Evolutionary conservation across 352 stramenopile species (phyloP), one percentile per base, ranked within the genome.

Genomic region (Bremia lactucae): DNA sequence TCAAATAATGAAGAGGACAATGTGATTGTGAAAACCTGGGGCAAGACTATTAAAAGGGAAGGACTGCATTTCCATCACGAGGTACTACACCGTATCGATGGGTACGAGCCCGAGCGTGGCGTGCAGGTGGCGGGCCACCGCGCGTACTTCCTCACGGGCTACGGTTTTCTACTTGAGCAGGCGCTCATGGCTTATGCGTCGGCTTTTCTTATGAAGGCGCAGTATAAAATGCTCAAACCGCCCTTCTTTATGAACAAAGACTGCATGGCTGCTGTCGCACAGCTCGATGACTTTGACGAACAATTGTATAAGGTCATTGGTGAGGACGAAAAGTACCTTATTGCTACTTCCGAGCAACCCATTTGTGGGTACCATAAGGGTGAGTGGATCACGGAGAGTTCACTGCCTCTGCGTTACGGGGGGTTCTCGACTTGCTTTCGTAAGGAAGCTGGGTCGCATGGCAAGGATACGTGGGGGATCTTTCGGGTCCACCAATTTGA

Each of bases 181-280:
- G 96, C 96, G 29, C 77, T 99, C 25, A 98, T 99, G 72, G 96
- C 97, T 56, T 99, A 99, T 73, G 85, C 88, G 23, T 95, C 98
- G 69, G 62, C 95, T 40, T 99, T 99, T 67, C 75, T 99, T 41
- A 79, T 89, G 51, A 83, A 86, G 52, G 74, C 82, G 19, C 80
- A 95, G 40, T 99, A 99, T 74, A 97, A 97, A 54, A 90, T 98
- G 47, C 62, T 99, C 20, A 97, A 99, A 80, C 96, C 96, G 19
- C 96, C 96, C 35, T 99, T 96, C 72, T 98, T 99, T 55, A 99
- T 99, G 95, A 99, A 98, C 67, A 99, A 99, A 83, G 94, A 98
- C 14, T 63, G 89, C 21, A 99, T 99, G 96, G 83, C 89, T 36
- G 84, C 83, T 11, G 97, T 99, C 35, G 96, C 96, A 20, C 95